Conservation (phyloP, 192 early-diverging fungal species). For the Mortierella alpina region DNA sequence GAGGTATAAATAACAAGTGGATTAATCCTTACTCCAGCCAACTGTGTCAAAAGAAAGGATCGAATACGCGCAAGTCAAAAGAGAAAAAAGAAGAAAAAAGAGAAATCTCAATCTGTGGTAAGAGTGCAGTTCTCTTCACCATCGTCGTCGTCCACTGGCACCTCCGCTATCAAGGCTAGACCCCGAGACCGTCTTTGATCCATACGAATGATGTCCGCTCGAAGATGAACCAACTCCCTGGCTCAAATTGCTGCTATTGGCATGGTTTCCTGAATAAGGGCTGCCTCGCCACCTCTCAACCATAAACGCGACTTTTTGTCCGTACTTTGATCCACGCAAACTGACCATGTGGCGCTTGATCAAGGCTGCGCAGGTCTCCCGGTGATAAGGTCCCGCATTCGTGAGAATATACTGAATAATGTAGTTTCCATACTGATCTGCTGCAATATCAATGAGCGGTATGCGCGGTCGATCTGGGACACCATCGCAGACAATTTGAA, state of each 20-base stretch:
- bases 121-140: slow-evolving; percentile 18
- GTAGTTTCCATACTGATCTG: slow-evolving; percentile 84
- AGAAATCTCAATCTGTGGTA: neutral
- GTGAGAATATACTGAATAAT: slow-evolving; percentile 80
- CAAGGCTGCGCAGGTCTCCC: slow-evolving; percentile 65
- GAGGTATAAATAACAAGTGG: neutral
- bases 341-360: slow-evolving; percentile 76
- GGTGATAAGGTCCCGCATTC: slow-evolving; percentile 66
- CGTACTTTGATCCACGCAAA: slow-evolving; percentile 77
- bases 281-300: slow-evolving; percentile 42
- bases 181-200: slow-evolving; percentile 1
- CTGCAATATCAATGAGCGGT: slow-evolving; percentile 75
- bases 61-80: neutral
- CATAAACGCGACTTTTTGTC: slow-evolving; percentile 66
- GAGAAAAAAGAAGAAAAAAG: slow-evolving; percentile 3
- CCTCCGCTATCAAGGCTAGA: slow-evolving; percentile 13
- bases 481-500: slow-evolving; percentile 43
- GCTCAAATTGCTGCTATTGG: slow-evolving; percentile 4
- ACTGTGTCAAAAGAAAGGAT: neutral
- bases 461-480: slow-evolving; percentile 52
- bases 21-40: too few relatives aligned
- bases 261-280: slow-evolving; percentile 14
- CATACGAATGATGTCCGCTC: slow-evolving; percentile 2
- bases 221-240: neutral
- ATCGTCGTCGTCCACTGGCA: slow-evolving; percentile 17